phyloP scores from a whole-genome alignment of 495 filamentous ascomycete genomes.

The Neurospora pannonica region DNA sequence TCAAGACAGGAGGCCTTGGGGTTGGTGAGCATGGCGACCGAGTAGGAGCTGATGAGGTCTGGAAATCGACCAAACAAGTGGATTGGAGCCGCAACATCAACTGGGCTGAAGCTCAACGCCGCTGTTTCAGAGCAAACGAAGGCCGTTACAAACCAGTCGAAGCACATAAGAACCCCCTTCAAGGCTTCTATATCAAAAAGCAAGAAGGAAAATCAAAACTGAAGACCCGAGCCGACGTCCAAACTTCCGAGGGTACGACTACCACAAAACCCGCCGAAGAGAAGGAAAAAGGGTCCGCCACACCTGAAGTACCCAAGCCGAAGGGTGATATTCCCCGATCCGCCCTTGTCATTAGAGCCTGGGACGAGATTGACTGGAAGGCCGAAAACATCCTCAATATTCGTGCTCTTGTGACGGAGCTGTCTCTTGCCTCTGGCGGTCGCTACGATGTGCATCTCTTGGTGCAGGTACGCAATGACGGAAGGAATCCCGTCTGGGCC shows the following conservation, averaged over 20 bases:
- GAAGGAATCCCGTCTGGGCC: slow-evolving; percentile 52
- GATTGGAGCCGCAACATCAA: slow-evolving; percentile 60
- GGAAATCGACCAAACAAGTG: slow-evolving; percentile 56
- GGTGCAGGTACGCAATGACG: slow-evolving; percentile 64
- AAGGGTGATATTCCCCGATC: slow-evolving; percentile 42
- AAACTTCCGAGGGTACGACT: slow-evolving; percentile 28
- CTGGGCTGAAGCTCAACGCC: slow-evolving; percentile 67
- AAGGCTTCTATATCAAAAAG: slow-evolving; percentile 35
- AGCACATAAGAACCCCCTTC: slow-evolving; percentile 25
- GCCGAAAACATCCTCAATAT: slow-evolving; percentile 62
- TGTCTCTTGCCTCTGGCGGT: slow-evolving; percentile 64
- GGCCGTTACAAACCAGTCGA: slow-evolving; percentile 49
- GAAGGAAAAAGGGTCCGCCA: neutral
- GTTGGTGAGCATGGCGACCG: slow-evolving; percentile 69
- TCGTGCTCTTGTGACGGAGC: slow-evolving; percentile 65
- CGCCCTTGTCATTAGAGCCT: slow-evolving; percentile 65
- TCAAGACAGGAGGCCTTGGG: slow-evolving; percentile 67
- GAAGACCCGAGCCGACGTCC: slow-evolving; percentile 15
- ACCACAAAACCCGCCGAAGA: neutral
- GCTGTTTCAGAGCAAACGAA: slow-evolving; percentile 60
- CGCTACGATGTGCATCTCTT: slow-evolving; percentile 77
- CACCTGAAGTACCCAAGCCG: slow-evolving; percentile 2
- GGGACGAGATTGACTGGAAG: slow-evolving; percentile 61
- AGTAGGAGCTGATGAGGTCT: slow-evolving; percentile 64
- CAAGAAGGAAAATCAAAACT: slow-evolving; percentile 1